A percentile compares a stretch with the other conserved stretches of the same genome.
Conservation (phyloP, 257 asterid species). For the Solanum chiquidenum region DNA sequence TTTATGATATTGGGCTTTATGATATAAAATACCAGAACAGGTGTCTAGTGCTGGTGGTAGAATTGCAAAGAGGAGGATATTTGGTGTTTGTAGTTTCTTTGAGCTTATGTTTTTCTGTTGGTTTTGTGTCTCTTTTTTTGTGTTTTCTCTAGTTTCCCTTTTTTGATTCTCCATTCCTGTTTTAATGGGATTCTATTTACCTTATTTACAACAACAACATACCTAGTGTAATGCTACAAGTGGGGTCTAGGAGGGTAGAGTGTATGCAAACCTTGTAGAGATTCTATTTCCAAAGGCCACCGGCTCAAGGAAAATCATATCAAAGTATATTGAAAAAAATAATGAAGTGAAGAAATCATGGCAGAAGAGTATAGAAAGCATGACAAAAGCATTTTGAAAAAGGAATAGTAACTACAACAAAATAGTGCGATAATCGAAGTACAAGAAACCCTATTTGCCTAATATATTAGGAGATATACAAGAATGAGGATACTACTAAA, state of each 20-base stretch:
- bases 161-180: neutral
- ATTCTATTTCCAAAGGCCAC: neutral
- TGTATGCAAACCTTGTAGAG: neutral
- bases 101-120: neutral
- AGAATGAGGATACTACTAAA: neutral
- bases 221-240: neutral
- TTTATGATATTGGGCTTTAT: neutral
- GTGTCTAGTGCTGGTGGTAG: neutral
- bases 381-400: neutral
- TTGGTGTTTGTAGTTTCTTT: neutral
- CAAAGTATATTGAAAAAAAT: no score
- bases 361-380: neutral
- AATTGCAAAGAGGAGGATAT: neutral
- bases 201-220: neutral
- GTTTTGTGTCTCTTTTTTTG: neutral
- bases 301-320: neutral
- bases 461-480: neutral
- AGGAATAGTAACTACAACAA: neutral
- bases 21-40: neutral
- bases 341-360: neutral
- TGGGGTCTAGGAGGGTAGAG: neutral
- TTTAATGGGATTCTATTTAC: neutral
- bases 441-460: neutral
- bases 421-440: neutral
- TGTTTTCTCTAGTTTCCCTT: neutral